phyloP scores from a whole-genome alignment of 176 grass and related monocot species.

The Rhynchospora pubera region DNA sequence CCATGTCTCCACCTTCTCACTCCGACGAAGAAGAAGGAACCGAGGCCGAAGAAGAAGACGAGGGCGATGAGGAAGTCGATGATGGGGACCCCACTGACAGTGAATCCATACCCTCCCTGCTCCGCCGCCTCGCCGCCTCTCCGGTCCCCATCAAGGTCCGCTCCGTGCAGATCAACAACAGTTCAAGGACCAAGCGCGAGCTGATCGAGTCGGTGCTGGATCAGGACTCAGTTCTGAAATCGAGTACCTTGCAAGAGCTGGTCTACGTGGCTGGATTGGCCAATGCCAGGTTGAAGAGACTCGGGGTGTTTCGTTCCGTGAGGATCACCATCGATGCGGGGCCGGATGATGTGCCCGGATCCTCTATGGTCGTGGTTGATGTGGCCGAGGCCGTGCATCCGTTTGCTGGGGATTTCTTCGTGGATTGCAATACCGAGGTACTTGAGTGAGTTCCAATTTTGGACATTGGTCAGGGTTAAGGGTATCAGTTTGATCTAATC shows the following conservation, averaged over 20 bases:
- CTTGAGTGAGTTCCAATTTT: not conserved
- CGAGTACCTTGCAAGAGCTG: slow-evolving; percentile 66
- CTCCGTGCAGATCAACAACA: slow-evolving; percentile 54
- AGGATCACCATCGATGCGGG: slow-evolving; percentile 67
- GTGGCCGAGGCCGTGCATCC: slow-evolving; percentile 45
- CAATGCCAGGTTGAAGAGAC: slow-evolving; percentile 45
- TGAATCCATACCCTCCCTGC: slow-evolving; percentile 33
- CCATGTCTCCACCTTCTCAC: slow-evolving; percentile 19
- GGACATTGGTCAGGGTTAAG: not conserved
- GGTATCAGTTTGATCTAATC: not conserved
- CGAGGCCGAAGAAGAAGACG: slow-evolving; percentile 20
- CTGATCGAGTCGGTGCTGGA: slow-evolving; percentile 57
- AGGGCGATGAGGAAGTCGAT: not conserved
- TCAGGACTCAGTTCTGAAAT: slow-evolving; percentile 34
- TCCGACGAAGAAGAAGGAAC: slow-evolving; percentile 14
- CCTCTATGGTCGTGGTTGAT: slow-evolving; percentile 48
- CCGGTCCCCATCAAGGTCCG: slow-evolving; percentile 69
- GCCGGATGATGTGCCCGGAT: slow-evolving; percentile 37
- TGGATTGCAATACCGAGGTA: slow-evolving; percentile 49
- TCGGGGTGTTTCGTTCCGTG: slow-evolving; percentile 67
- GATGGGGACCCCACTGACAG: slow-evolving; percentile 10
- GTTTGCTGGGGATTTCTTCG: slow-evolving; percentile 37
- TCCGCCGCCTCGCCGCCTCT: slow-evolving; percentile 50
- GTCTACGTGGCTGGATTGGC: slow-evolving; percentile 53
- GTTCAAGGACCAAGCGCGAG: slow-evolving; percentile 39